Evolutionary conservation across 1,284 basidiomycete genomes (phyloP).

Genomic region (Puccinia horiana): DNA sequence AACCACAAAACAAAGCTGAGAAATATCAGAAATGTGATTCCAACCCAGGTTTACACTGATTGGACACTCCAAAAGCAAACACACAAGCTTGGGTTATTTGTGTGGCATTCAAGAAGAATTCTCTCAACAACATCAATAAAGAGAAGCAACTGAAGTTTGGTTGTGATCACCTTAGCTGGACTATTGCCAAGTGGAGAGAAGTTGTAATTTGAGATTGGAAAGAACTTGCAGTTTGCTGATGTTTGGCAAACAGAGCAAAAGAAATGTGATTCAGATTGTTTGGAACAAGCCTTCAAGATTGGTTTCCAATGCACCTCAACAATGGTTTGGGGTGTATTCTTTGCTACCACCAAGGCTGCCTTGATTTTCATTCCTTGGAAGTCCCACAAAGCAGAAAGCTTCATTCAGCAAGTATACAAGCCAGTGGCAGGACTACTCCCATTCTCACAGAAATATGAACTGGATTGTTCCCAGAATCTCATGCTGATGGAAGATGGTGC

Average conservation of each 20-base stretch:
- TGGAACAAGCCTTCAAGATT: too few species aligned
- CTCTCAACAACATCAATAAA: background rate
- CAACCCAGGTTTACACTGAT: background rate
- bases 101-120: background rate
- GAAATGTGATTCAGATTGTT: background rate
- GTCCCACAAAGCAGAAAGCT: background rate
- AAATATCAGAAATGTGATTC: too few species aligned
- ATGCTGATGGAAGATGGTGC: constrained; percentile 36
- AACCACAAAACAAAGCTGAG: background rate
- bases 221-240: background rate
- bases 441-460: background rate
- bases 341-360: background rate
- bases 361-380: background rate
- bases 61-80: background rate
- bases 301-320: too few species aligned
- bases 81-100: background rate
- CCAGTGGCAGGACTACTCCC: background rate
- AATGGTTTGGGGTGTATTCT: constrained; percentile 11
- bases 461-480: background rate
- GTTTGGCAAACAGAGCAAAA: background rate
- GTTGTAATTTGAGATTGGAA: background rate
- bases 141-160: background rate
- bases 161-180: too few species aligned
- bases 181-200: background rate
- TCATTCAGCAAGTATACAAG: background rate